Evolutionary conservation across 2,329 filamentous ascomycete genomes (phyloP).

Genomic region (Monilinia polystroma): DNA sequence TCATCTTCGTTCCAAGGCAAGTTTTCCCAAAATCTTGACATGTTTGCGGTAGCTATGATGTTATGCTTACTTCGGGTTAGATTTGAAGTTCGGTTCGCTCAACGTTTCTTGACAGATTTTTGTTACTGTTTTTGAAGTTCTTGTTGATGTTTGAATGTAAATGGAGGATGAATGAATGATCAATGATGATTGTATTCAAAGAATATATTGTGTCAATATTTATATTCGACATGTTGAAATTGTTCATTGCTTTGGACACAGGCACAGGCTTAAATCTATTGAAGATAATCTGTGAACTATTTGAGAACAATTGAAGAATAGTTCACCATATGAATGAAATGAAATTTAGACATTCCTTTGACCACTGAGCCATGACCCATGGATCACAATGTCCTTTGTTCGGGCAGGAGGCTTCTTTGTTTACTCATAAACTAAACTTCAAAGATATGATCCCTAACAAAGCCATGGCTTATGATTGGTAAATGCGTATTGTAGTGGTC

Average conservation of each 20-base stretch:
- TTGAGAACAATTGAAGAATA: not conserved
- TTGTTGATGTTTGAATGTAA: not conserved
- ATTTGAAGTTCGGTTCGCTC: not conserved
- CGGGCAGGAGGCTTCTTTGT: not conserved
- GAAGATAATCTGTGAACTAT: not conserved
- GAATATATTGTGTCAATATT: not conserved
- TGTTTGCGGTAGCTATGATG: not conserved
- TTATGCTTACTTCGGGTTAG: not conserved
- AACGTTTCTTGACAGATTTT: not conserved
- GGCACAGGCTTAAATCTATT: not conserved
- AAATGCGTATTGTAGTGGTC: not conserved
- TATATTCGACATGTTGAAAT: not conserved
- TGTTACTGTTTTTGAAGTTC: not conserved
- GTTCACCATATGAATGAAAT: not conserved
- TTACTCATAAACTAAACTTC: not conserved
- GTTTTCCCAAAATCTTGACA: constrained; percentile 1
- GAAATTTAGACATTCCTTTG: not conserved
- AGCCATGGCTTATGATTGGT: not conserved
- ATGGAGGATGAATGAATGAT: not conserved
- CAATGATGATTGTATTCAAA: not conserved
- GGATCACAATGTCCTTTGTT: not conserved
- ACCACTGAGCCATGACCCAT: fast-evolving
- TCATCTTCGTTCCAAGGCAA: not conserved
- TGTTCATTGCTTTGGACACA: not conserved
- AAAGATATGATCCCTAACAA: not conserved